These are phyloP conservation scores for Pseudogymnoascus sp. DNA, from an alignment of 2,329 filamentous ascomycete species.

Conservation along the genomic window DNA sequence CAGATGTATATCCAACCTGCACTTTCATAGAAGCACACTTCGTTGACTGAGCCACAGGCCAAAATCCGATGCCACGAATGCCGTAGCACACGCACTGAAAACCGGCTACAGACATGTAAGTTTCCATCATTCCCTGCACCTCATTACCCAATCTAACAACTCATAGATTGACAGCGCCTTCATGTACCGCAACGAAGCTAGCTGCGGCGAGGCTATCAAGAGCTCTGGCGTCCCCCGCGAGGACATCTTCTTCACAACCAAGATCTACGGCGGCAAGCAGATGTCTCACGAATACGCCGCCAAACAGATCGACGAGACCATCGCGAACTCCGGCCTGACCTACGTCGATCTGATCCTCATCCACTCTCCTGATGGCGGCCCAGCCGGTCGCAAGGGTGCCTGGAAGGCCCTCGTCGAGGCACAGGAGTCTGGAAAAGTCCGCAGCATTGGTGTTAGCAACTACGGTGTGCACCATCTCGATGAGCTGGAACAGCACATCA, in stretches of 20 bases:
- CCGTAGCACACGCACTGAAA: slow-evolving; percentile 42
- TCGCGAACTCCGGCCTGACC: slow-evolving; percentile 49
- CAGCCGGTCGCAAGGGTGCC: slow-evolving; percentile 46
- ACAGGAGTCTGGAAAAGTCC: slow-evolving; percentile 52
- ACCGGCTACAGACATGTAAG: slow-evolving; percentile 49
- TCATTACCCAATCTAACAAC: slow-evolving; percentile 8
- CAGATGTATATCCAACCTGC: not conserved
- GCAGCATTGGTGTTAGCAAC: slow-evolving; percentile 57
- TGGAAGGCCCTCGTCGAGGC: slow-evolving; percentile 58
- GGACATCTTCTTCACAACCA: slow-evolving; percentile 55
- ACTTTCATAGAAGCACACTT: not conserved
- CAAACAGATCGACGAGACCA: slow-evolving; percentile 53
- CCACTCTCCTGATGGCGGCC: slow-evolving; percentile 53
- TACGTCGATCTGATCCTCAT: slow-evolving; percentile 62
- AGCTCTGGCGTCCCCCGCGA: slow-evolving; percentile 44
- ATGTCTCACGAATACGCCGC: slow-evolving; percentile 59
- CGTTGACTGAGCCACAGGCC: not conserved
- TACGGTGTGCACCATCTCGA: slow-evolving; percentile 56
- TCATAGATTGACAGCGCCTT: slow-evolving; percentile 49
- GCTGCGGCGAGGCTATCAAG: slow-evolving; percentile 44
- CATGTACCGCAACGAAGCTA: slow-evolving; percentile 49
- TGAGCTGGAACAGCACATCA: slow-evolving; percentile 51
- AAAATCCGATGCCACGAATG: not conserved
- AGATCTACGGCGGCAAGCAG: slow-evolving; percentile 43
- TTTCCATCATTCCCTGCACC: not conserved